Conservation (phyloP, 2,329 filamentous ascomycete genomes). For the Bipolaris sorokiniana region DNA sequence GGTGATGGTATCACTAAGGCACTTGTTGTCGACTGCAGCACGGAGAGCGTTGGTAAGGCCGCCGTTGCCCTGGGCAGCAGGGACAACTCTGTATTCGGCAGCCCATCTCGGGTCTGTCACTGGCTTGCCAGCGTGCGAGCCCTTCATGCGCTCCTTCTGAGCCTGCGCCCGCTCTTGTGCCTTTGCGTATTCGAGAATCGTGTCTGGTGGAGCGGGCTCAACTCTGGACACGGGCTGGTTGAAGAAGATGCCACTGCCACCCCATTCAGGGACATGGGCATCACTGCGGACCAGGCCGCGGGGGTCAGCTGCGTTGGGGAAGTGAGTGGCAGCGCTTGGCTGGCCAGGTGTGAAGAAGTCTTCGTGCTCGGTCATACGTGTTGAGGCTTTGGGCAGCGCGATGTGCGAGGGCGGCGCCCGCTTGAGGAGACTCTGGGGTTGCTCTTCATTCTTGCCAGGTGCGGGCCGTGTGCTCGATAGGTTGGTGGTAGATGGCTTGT, state of each 20-base stretch:
- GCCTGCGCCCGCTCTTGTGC: slow-evolving; percentile 48
- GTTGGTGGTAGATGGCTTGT: slow-evolving; percentile 55
- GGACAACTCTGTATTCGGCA: slow-evolving; percentile 82
- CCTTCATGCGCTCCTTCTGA: slow-evolving; percentile 32
- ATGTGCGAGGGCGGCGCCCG: slow-evolving; percentile 37
- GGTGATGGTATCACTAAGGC: slow-evolving; percentile 79
- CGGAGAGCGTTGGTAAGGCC: slow-evolving; percentile 88
- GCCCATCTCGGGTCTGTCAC: slow-evolving; percentile 59
- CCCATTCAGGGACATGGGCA: slow-evolving; percentile 78
- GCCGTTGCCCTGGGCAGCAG: slow-evolving; percentile 89
- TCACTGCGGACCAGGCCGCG: slow-evolving; percentile 71
- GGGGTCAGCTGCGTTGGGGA: slow-evolving; percentile 56
- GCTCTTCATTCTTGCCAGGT: slow-evolving; percentile 29
- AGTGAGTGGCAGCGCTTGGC: slow-evolving; percentile 59
- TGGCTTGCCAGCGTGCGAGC: slow-evolving; percentile 27
- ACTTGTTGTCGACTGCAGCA: slow-evolving; percentile 73
- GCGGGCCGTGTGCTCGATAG: slow-evolving; percentile 6
- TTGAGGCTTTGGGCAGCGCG: slow-evolving; percentile 50
- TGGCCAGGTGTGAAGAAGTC: slow-evolving; percentile 55
- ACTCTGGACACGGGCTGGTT: slow-evolving; percentile 82
- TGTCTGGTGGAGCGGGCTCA: slow-evolving; percentile 74
- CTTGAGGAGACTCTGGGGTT: slow-evolving; percentile 50
- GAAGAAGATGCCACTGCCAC: slow-evolving; percentile 62
- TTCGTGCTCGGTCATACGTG: slow-evolving; percentile 46
- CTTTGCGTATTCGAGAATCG: slow-evolving; percentile 72